A percentile compares a stretch with the other conserved stretches of the same genome.
These are phyloP conservation scores for Backusella tuberculispora DNA, from an alignment of 192 early-diverging fungal species.

Conservation along the genomic window DNA sequence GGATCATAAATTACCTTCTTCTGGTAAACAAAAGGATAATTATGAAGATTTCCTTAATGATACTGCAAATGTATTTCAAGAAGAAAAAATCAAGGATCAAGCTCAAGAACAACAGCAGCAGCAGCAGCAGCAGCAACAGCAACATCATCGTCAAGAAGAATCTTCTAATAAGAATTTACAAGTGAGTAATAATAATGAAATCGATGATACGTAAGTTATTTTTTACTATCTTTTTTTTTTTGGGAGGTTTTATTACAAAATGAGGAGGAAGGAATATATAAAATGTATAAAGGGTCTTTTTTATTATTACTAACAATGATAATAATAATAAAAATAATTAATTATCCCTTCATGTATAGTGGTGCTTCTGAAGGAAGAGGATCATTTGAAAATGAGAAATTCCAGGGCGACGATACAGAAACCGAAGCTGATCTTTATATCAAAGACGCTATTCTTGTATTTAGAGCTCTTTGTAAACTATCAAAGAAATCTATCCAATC, in stretches of 20 bases:
- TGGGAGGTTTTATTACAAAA: background rate
- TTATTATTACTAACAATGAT: background rate
- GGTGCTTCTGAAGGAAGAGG: conserved; percentile 22
- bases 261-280: background rate
- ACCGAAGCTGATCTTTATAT: conserved; percentile 45
- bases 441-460: conserved; percentile 80
- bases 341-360: background rate
- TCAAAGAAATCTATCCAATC: conserved; percentile 82
- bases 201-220: conserved; percentile 1
- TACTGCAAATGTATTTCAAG: conserved; percentile 33
- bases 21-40: conserved; percentile 29
- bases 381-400: conserved; percentile 30
- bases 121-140: background rate
- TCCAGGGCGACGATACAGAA: conserved; percentile 13
- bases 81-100: conserved; percentile 19
- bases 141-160: background rate
- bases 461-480: conserved; percentile 87
- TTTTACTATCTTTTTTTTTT: background rate
- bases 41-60: conserved; percentile 40
- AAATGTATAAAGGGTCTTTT: background rate
- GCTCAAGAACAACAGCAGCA: background rate
- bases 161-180: background rate
- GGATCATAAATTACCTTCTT: conserved; percentile 26
- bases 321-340: background rate
- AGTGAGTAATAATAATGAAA: background rate